Percentiles rank a stretch among this genome's conserved stretches.
Conservation (phyloP, 768 basidiomycete genomes). For the Thelephora ganbajun region DNA sequence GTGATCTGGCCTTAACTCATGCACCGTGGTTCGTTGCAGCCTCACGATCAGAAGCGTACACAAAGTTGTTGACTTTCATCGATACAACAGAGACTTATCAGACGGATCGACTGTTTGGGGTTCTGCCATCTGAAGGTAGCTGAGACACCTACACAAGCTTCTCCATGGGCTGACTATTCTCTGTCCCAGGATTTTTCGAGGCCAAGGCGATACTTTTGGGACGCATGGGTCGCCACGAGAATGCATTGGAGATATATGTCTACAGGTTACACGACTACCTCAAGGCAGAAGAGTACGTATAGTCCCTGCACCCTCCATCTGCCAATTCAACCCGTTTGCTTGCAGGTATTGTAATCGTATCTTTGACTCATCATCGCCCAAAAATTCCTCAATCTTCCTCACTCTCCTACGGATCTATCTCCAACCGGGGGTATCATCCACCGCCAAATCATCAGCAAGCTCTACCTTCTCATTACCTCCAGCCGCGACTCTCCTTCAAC, state of each 20-base stretch:
- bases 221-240: constrained; percentile 80
- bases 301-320: neutral
- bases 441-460: constrained; percentile 33
- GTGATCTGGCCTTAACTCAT: neutral
- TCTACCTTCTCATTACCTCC: constrained; percentile 53
- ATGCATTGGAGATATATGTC: constrained; percentile 90
- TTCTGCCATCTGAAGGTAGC: constrained; percentile 72
- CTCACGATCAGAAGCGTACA: constrained; percentile 35
- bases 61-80: constrained; percentile 69
- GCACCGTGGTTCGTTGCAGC: constrained; percentile 20
- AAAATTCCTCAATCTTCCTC: constrained; percentile 58
- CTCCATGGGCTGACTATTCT: neutral
- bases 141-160: neutral
- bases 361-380: constrained; percentile 38
- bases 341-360: constrained; percentile 81
- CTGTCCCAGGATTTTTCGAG: constrained; percentile 54
- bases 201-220: constrained; percentile 88
- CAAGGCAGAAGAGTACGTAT: constrained; percentile 78
- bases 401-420: constrained; percentile 82
- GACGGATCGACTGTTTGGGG: constrained; percentile 66
- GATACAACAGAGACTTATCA: constrained; percentile 54
- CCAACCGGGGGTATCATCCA: constrained; percentile 28
- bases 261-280: constrained; percentile 70
- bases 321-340: constrained; percentile 2
- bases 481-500: constrained; percentile 46